Percentiles rank a stretch among this genome's conserved stretches.
These are phyloP conservation scores for Brassica incana DNA, from an alignment of 345 rosid genomes.

Conservation along the genomic window DNA sequence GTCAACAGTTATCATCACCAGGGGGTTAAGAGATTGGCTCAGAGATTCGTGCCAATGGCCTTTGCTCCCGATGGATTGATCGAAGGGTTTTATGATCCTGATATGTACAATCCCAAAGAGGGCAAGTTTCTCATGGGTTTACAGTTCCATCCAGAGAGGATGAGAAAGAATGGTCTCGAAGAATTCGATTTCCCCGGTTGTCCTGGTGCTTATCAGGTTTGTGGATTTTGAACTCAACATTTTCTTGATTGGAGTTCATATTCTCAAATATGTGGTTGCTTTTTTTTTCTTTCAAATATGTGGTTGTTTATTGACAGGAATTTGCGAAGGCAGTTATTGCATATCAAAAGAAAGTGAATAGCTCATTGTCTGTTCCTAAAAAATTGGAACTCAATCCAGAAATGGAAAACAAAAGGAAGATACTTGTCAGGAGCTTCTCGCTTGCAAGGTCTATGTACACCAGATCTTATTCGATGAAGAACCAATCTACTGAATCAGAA, in stretches of 20 bases:
- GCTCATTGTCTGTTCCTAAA: constrained; percentile 41
- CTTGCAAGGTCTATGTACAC: constrained; percentile 62
- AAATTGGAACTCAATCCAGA: constrained; percentile 50
- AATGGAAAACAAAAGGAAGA: constrained; percentile 65
- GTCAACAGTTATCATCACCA: constrained; percentile 94
- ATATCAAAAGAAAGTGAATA: constrained; percentile 66
- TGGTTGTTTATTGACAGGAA: constrained; percentile 20
- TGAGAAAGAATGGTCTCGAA: constrained; percentile 55
- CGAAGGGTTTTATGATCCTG: constrained; percentile 92
- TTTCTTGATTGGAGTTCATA: constrained; percentile 1
- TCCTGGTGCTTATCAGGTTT: constrained; percentile 74
- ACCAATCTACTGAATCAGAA: constrained; percentile 55
- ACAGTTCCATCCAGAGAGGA: constrained; percentile 89
- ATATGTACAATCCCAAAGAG: constrained; percentile 64
- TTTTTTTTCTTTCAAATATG: not conserved
- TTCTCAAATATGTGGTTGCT: constrained; percentile 1
- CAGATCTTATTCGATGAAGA: constrained; percentile 38
- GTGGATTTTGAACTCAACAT: not conserved
- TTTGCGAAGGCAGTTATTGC: constrained; percentile 75
- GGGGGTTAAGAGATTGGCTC: constrained; percentile 74
- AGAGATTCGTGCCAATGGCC: constrained; percentile 77
- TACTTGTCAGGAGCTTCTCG: constrained; percentile 66
- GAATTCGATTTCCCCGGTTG: constrained; percentile 84
- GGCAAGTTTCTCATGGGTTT: constrained; percentile 87
- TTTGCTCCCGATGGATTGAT: constrained; percentile 78